Evolutionary conservation across 2,329 filamentous ascomycete genomes (phyloP).

Genomic region (Botrytis fragariae): DNA sequence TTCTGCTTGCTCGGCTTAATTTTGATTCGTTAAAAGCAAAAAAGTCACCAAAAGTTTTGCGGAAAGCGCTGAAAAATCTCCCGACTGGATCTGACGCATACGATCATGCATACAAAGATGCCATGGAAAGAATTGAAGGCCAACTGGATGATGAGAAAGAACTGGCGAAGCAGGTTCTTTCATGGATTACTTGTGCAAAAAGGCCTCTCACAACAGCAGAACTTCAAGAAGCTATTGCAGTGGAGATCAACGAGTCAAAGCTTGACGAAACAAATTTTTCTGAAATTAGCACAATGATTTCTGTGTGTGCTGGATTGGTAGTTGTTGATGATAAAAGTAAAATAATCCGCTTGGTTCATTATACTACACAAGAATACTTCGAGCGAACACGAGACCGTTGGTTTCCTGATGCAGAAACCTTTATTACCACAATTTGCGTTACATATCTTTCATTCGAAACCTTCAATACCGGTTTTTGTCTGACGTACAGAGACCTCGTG

Average conservation of each 20-base stretch:
- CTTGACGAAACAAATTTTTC: conserved; percentile 36
- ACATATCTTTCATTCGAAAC: conserved; percentile 36
- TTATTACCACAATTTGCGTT: conserved; percentile 32
- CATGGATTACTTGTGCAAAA: conserved; percentile 44
- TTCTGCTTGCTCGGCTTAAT: conserved; percentile 39
- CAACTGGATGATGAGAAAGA: conserved; percentile 20
- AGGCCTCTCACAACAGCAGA: conserved; percentile 40
- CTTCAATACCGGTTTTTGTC: conserved; percentile 31
- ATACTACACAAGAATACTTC: conserved; percentile 38
- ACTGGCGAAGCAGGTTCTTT: conserved; percentile 17
- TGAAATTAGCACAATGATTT: conserved; percentile 26
- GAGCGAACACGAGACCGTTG: conserved; percentile 19
- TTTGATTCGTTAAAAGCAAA: conserved; percentile 37
- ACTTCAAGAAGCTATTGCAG: conserved; percentile 45
- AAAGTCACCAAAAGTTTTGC: conserved; percentile 34
- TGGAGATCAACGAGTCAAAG: conserved; percentile 32
- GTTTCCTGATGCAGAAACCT: conserved; percentile 26
- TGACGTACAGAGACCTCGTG: conserved; percentile 27
- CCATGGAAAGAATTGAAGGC: conserved; percentile 40
- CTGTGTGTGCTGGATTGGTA: conserved; percentile 32
- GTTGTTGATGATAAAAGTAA: conserved; percentile 17
- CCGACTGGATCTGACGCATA: conserved; percentile 28
- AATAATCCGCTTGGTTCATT: conserved; percentile 32
- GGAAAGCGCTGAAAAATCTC: conserved; percentile 34
- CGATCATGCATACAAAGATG: conserved; percentile 43